phyloP scores from a whole-genome alignment of 345 rosid species.

The Brassica nigra region DNA sequence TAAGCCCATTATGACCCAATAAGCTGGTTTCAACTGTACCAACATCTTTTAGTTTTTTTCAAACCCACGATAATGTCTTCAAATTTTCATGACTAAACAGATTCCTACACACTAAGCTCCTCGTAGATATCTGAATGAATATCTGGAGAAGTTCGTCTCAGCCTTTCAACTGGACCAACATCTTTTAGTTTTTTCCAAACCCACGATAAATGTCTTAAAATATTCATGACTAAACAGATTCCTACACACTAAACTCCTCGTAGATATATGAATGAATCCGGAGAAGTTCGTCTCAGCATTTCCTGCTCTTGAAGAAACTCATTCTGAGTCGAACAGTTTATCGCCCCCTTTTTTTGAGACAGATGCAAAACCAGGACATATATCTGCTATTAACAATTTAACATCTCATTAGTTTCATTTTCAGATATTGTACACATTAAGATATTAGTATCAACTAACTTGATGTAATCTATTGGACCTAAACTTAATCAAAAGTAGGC shows the following conservation, averaged over 20 bases:
- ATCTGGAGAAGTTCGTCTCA: too few relatives aligned
- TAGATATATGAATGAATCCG: not conserved
- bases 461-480: not conserved
- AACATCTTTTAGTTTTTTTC: slow-evolving; percentile 18
- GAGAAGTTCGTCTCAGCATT: too few relatives aligned
- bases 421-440: not conserved
- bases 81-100: too few relatives aligned
- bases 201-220: too few relatives aligned
- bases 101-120: not conserved
- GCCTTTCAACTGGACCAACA: not conserved
- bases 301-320: too few relatives aligned
- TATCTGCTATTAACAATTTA: not conserved
- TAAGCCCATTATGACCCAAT: slow-evolving; percentile 5
- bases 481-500: not conserved
- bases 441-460: not conserved
- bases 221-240: too few relatives aligned
- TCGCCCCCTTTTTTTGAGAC: too few relatives aligned
- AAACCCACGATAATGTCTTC: not conserved
- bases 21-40: not conserved
- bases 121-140: not conserved
- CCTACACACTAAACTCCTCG: too few relatives aligned
- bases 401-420: not conserved
- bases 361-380: not conserved
- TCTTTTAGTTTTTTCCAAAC: too few relatives aligned
- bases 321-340: too few relatives aligned